Evolutionary conservation across 2,329 filamentous ascomycete species (phyloP).

Genomic region (Helminthosporium solani): DNA sequence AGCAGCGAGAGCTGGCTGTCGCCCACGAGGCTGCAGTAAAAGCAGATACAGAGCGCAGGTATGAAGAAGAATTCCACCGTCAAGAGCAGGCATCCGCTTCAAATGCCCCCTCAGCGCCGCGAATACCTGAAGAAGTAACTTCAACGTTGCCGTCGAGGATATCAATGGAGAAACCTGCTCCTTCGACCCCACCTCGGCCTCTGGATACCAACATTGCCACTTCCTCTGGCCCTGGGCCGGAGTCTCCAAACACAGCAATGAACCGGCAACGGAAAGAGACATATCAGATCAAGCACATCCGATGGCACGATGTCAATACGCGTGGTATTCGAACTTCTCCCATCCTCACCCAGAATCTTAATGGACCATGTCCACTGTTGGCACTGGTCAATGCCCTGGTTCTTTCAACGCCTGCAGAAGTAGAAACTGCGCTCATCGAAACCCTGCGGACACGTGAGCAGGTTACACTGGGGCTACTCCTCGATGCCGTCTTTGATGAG

Average conservation of each 20-base stretch:
- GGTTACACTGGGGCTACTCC: slow-evolving; percentile 78
- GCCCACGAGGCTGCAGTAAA: slow-evolving; percentile 19
- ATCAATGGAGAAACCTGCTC: slow-evolving; percentile 36
- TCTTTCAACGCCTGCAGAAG: slow-evolving; percentile 70
- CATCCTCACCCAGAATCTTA: slow-evolving; percentile 87
- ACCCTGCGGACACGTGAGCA: slow-evolving; percentile 79
- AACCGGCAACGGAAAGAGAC: slow-evolving; percentile 65
- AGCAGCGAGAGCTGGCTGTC: slow-evolving; percentile 20
- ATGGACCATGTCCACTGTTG: slow-evolving; percentile 90
- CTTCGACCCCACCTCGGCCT: slow-evolving; percentile 38
- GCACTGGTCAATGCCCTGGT: slow-evolving; percentile 91
- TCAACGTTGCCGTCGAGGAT: slow-evolving; percentile 36
- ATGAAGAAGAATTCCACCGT: slow-evolving; percentile 28
- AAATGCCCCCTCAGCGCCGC: slow-evolving; percentile 3
- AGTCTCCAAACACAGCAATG: slow-evolving; percentile 44
- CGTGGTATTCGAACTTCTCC: slow-evolving; percentile 73
- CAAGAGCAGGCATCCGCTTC: slow-evolving; percentile 17
- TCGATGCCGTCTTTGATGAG: slow-evolving; percentile 91
- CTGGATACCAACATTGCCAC: slow-evolving; percentile 23
- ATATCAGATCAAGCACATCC: slow-evolving; percentile 89
- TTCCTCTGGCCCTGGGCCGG: slow-evolving; percentile 24
- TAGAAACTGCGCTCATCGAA: slow-evolving; percentile 71
- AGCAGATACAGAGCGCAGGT: slow-evolving; percentile 26
- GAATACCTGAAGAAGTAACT: slow-evolving; percentile 26
- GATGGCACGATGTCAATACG: slow-evolving; percentile 70